Conservation (phyloP, 2,329 filamentous ascomycete genomes). For the Fusarium secorum region DNA sequence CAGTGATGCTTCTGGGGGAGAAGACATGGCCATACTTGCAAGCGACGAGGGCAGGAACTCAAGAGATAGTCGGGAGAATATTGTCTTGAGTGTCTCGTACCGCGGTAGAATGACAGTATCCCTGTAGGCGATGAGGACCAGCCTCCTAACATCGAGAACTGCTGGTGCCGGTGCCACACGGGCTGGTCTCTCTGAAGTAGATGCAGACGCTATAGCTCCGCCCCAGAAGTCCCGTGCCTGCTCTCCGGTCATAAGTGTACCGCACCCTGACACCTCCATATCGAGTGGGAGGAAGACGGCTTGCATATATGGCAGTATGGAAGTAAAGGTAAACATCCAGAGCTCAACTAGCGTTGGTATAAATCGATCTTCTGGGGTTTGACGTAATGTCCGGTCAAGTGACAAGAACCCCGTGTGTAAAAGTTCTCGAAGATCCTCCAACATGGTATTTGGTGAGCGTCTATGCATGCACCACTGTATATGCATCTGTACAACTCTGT, state of each 20-base stretch:
- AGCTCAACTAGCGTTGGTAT: conserved; percentile 90
- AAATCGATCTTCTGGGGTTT: conserved; percentile 84
- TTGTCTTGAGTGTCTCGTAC: conserved; percentile 86
- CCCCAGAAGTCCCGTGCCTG: conserved; percentile 94
- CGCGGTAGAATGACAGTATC: conserved; percentile 88
- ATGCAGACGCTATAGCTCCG: conserved; percentile 61
- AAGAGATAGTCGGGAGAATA: conserved; percentile 87
- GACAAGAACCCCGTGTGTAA: conserved; percentile 83
- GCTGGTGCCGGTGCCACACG: conserved; percentile 58
- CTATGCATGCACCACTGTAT: conserved; percentile 80
- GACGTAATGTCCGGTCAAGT: conserved; percentile 82
- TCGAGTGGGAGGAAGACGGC: conserved; percentile 94
- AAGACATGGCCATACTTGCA: conserved; percentile 60
- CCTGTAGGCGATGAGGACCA: conserved; percentile 87
- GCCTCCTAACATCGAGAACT: conserved; percentile 83
- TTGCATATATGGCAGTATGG: conserved; percentile 90
- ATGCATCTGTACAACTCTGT: conserved; percentile 79
- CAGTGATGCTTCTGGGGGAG: conserved; percentile 60
- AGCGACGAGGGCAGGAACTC: conserved; percentile 72
- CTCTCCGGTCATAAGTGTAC: conserved; percentile 77
- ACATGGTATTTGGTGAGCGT: conserved; percentile 71
- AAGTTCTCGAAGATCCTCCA: conserved; percentile 80
- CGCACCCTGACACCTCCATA: conserved; percentile 87
- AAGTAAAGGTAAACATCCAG: conserved; percentile 93
- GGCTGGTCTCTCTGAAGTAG: conserved; percentile 43